Percentiles rank a stretch among this genome's conserved stretches.
Conservation (phyloP, 345 rosid genomes). For the Gossypioides kirkii region DNA sequence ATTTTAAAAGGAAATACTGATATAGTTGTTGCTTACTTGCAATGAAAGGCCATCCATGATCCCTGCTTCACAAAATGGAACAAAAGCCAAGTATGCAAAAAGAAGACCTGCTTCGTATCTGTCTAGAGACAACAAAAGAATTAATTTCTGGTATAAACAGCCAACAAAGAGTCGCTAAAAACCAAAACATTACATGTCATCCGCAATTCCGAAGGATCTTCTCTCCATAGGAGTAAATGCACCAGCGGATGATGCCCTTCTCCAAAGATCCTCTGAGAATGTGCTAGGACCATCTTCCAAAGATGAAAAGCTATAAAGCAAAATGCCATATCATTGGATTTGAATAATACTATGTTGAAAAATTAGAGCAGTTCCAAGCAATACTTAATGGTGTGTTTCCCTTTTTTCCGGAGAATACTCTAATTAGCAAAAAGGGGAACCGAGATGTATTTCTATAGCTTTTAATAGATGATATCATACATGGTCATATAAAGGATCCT, state of each 20-base stretch:
- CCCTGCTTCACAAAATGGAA: constrained; percentile 89
- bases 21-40: constrained; percentile 45
- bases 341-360: not conserved
- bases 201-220: constrained; percentile 88
- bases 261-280: constrained; percentile 81
- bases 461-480: not conserved
- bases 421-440: not conserved
- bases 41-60: constrained; percentile 76
- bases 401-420: not conserved
- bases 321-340: constrained; percentile 16
- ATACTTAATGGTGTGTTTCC: not conserved
- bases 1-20: not conserved
- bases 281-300: constrained; percentile 48
- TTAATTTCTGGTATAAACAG: not conserved
- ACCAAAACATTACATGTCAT: constrained; percentile 62
- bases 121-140: constrained; percentile 21
- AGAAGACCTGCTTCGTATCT: constrained; percentile 97
- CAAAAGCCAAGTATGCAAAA: constrained; percentile 87
- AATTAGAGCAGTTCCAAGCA: not conserved
- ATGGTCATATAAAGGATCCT: not conserved
- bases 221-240: constrained; percentile 71
- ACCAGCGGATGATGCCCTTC: constrained; percentile 81
- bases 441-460: not conserved
- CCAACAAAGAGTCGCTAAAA: constrained; percentile 1
- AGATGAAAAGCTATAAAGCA: constrained; percentile 42